A percentile compares a stretch with the other conserved stretches of the same genome.
Evolutionary conservation across 352 stramenopile species (phyloP).

Genomic region (Globisporangium megalacanthum): DNA sequence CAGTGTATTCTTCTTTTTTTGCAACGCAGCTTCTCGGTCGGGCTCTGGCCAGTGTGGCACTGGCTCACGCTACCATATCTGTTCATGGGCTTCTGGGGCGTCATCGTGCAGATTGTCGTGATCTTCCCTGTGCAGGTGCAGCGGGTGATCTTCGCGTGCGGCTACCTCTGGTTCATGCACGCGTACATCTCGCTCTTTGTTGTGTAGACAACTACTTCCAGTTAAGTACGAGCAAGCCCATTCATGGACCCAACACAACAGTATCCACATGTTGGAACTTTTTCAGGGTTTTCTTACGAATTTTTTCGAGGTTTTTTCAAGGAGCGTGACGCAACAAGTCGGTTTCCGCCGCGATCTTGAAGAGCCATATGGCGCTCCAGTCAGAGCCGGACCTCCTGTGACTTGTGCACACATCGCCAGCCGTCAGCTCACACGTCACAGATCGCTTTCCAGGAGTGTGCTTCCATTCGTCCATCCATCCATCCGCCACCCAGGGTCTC

Average conservation of each 20-base stretch:
- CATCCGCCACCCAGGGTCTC: background rate
- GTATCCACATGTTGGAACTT: too few relatives aligned
- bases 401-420: background rate
- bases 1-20: background rate
- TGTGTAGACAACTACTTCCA: slow-evolving; percentile 9
- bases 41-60: slow-evolving; percentile 70
- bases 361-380: background rate
- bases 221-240: too few relatives aligned
- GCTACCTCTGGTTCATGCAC: slow-evolving; percentile 77
- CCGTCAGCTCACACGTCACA: background rate
- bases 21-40: slow-evolving; percentile 49
- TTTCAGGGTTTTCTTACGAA: too few relatives aligned
- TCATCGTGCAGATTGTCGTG: slow-evolving; percentile 64
- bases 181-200: slow-evolving; percentile 47
- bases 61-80: slow-evolving; percentile 71
- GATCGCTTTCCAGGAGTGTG: background rate
- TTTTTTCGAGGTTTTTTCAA: background rate
- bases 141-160: slow-evolving; percentile 50
- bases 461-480: background rate
- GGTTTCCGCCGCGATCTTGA: background rate
- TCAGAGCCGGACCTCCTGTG: background rate
- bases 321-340: background rate
- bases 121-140: slow-evolving; percentile 56
- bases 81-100: slow-evolving; percentile 81
- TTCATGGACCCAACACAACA: background rate